Base-by-base conservation (phyloP, 495 filamentous ascomycete species). In the Daldinia concentrica region DNA sequence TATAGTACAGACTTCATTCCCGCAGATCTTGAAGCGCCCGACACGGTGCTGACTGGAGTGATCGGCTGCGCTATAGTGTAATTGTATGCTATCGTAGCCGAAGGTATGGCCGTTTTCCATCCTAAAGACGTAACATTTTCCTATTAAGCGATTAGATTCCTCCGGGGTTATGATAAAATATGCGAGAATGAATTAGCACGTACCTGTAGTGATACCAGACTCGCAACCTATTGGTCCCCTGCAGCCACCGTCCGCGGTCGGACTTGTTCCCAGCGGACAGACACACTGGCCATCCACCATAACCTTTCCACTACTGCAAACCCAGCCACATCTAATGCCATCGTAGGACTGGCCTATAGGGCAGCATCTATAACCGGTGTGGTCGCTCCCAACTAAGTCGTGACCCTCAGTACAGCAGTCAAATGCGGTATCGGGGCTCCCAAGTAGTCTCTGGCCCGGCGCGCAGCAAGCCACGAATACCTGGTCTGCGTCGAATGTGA, bases 61-160 rank as follows among this genome's bases (percentile, higher is more conserved):
- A 43, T 60, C 64, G 15, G 64, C 64, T 19, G 64, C 43, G 56
- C 64, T 66, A 45, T 66, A 66, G 56, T 66, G 32, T 4, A 52
- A 8, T 6, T 66, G 55, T 1, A 56, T 56, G 26, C 43, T 66
- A 34, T 66, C 64, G 64, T 59, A 66, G 43, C 64, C 64, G 56
- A 66, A 55, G 7, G 64, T 66, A 17, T 59, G 64, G 9, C 64
- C 64, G 56, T 43, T 66, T 52, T 66, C 64, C 64, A 54, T 59
- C 24, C 4, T 29, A 45, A 66, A 60, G 30, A 54, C 29, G 43
- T 66, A 66, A 43, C 64, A 66, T 54, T 58, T 30, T 15, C 64
- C 64, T 66, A 17, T 60, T 1, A 6, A 6, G 8, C 11, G 15
- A 24, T 60, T 66, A 66, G 64, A 22, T 22, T 43, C 27, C 2